phyloP scores from a whole-genome alignment of 2,329 filamentous ascomycete species.

The Aspergillus quadricinctus region DNA sequence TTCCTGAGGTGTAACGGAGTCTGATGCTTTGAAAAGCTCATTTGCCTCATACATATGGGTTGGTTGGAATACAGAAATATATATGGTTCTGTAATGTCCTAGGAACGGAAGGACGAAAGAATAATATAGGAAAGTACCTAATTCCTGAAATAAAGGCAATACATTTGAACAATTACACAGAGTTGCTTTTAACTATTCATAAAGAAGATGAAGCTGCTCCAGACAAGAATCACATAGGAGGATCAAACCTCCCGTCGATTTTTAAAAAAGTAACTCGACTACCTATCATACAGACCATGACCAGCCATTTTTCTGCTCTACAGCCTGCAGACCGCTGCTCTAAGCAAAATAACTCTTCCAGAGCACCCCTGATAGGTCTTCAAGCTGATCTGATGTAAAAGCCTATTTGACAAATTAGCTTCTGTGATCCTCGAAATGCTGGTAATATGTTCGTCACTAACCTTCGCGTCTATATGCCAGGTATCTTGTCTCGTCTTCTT shows the following conservation, averaged over 20 bases:
- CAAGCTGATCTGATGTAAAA: constrained; percentile 87
- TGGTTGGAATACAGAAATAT: not conserved
- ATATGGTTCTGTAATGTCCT: not conserved
- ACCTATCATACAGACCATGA: not conserved
- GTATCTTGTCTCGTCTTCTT: constrained; percentile 99
- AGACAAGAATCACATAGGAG: not conserved
- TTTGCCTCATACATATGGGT: not conserved
- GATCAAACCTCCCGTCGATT: not conserved
- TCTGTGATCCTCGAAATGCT: not conserved
- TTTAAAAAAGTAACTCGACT: not conserved
- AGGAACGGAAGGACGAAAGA: no score
- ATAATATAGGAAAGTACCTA: no score
- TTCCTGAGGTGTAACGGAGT: not conserved
- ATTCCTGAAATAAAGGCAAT: not conserved
- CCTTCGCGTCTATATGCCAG: constrained; percentile 97
- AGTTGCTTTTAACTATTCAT: no score
- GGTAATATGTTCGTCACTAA: constrained; percentile 43
- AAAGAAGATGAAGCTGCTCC: not conserved
- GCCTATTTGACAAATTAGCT: constrained; percentile 44
- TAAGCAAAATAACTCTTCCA: constrained; percentile 99
- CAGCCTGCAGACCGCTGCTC: not conserved
- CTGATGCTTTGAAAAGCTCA: not conserved
- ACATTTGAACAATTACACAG: not conserved
- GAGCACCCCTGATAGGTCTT: constrained; percentile 90
- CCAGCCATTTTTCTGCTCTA: not conserved